Conservation (phyloP, 1,139 yeast species). For the Scheffersomyces insectosa region DNA sequence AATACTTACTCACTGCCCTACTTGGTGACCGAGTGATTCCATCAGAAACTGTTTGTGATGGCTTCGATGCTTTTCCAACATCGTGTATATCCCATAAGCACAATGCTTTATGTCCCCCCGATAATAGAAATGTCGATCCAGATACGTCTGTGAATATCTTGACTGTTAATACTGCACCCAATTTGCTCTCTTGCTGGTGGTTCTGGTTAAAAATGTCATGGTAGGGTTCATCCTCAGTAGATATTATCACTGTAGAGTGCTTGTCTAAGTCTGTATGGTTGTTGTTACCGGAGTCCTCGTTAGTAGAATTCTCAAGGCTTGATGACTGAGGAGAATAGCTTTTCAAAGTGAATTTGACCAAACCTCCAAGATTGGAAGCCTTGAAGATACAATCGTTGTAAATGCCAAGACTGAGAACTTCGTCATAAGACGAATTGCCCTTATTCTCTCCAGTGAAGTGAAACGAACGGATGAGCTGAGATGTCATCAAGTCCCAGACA, state of each 20-base stretch:
- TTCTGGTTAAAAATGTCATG: constrained; percentile 9
- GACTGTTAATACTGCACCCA: constrained; percentile 28
- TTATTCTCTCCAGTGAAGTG: constrained; percentile 32
- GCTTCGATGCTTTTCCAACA: constrained; percentile 12
- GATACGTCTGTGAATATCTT: constrained; percentile 22
- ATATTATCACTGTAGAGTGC: constrained; percentile 11
- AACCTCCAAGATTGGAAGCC: constrained; percentile 54
- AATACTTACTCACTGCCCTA: constrained; percentile 39
- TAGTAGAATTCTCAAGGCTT: not conserved
- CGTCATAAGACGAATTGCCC: constrained; percentile 21
- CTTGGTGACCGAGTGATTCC: constrained; percentile 20
- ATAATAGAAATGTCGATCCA: constrained; percentile 29
- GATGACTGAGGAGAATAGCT: constrained; percentile 11
- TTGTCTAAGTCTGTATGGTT: constrained; percentile 8
- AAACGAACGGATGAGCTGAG: constrained; percentile 65
- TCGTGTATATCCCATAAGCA: constrained; percentile 39
- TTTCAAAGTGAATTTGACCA: constrained; percentile 52
- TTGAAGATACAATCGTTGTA: constrained; percentile 53
- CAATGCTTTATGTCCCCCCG: constrained; percentile 40
- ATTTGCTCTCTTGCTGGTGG: constrained; percentile 13
- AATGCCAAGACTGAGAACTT: constrained; percentile 46
- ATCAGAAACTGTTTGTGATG: not conserved
- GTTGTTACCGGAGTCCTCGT: constrained; percentile 11
- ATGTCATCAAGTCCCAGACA: constrained; percentile 82
- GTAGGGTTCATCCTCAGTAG: constrained; percentile 19